These are phyloP conservation scores for Xylaria palmicola DNA, from an alignment of 495 filamentous ascomycete species.

Conservation along the genomic window DNA sequence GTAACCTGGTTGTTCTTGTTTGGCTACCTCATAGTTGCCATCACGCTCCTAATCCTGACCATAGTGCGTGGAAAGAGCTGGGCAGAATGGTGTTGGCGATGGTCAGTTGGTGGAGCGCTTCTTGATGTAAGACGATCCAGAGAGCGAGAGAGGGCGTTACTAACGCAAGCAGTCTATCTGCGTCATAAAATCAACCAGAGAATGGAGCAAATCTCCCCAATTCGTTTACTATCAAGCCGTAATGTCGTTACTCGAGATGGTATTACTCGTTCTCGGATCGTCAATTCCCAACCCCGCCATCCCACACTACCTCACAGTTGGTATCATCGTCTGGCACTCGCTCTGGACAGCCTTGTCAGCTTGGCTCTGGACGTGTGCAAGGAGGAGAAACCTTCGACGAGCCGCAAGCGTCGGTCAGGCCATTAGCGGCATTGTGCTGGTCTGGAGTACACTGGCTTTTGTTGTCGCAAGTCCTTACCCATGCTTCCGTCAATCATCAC, in stretches of 20 bases:
- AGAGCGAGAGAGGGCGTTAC: not conserved
- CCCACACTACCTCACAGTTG: not conserved
- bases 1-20: too few relatives aligned
- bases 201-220: not conserved
- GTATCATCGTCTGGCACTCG: not conserved
- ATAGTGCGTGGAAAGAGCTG: not conserved
- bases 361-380: not conserved
- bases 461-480: not conserved
- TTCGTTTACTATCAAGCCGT: not conserved
- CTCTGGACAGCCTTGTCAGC: not conserved
- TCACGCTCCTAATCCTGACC: not conserved
- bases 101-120: not conserved
- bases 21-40: not conserved
- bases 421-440: not conserved
- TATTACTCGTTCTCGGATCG: not conserved
- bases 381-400: not conserved
- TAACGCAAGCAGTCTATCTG: not conserved
- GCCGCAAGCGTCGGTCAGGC: not conserved
- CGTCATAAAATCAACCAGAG: not conserved
- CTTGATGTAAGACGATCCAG: not conserved
- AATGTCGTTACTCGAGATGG: not conserved
- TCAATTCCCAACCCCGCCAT: not conserved
- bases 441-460: conserved; percentile 1
- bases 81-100: conserved; percentile 8
- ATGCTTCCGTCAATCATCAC: not conserved